Evolutionary conservation across 2,329 filamentous ascomycete species (phyloP), one percentile per base, ranked within the genome.

Genomic region (Balansia obtecta): DNA sequence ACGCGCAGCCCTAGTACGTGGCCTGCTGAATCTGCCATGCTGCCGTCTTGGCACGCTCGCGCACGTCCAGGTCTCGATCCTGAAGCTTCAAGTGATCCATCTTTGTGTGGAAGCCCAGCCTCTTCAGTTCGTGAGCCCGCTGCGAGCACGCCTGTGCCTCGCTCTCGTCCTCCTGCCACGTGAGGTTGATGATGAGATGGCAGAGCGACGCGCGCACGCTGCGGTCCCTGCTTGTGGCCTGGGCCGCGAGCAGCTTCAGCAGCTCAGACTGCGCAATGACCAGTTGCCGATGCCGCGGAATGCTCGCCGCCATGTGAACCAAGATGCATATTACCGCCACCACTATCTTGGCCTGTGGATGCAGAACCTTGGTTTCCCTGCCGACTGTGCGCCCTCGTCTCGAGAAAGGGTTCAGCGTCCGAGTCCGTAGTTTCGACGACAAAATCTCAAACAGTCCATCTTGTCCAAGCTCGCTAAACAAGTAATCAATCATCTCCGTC

Each of bases 121-220:
- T 77, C 62, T 80, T 78, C 43, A 98, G 72, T 61, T 86, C 82
- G 12, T 69, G 64, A 0, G 83, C 84, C 48, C 93, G 77, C 58
- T 83, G 76, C 32, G 76, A 72, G 54, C 85, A 87, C 10, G 77
- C 79, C 20, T 74, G 70, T 18, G 73, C 70, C 57, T 95, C 89
- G 32, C 68, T 74, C 7, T 77, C 74, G 58, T 91, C 84, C 54
- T 96, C 90, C 54, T 83, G 76, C 74, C 85, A 94, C 0, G 87
- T 86, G 42, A 98, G 75, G 63, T 96, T 96, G 63, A 83, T 86
- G 43, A 94, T 76, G 42, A 95, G 74, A 76, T 90, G 91, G 56
- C 88, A 88, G 57, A 93, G 80, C 44, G 84, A 83, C 18, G 83
- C 76, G 6, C 91, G 82, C 7, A 98, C 83, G 41, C 85, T 80